Percentiles rank a stretch among this genome's conserved stretches.
These are phyloP conservation scores for Piromyces finnis DNA, from an alignment of 192 early-diverging fungal genomes.

Conservation along the genomic window DNA sequence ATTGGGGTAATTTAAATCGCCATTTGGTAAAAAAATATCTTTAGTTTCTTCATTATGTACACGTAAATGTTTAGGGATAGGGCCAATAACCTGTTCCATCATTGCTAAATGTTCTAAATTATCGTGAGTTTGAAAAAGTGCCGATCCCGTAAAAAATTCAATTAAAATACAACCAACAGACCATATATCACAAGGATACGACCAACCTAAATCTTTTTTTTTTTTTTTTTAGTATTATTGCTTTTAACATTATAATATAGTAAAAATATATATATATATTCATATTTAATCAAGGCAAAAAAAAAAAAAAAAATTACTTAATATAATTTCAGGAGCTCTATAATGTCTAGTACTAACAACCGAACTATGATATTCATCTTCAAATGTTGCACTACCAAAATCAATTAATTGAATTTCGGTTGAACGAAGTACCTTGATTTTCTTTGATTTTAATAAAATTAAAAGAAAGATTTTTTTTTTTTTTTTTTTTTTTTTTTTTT, in stretches of 20 bases:
- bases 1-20: slow-evolving; percentile 27
- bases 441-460: too few relatives aligned
- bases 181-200: slow-evolving; percentile 95
- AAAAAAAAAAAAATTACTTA: slow-evolving; percentile 28
- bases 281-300: too few relatives aligned
- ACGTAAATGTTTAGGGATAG: slow-evolving; percentile 27
- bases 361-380: slow-evolving; percentile 77
- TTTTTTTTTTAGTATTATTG: too few relatives aligned
- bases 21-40: slow-evolving; percentile 29
- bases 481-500: too few relatives aligned
- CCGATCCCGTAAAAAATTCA: slow-evolving; percentile 86
- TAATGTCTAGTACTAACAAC: slow-evolving; percentile 93
- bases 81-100: slow-evolving; percentile 83
- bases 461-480: too few relatives aligned
- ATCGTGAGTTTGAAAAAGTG: slow-evolving; percentile 94
- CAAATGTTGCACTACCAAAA: slow-evolving; percentile 88
- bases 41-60: slow-evolving; percentile 2
- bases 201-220: slow-evolving; percentile 53
- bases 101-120: slow-evolving; percentile 91
- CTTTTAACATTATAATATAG: too few relatives aligned
- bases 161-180: slow-evolving; percentile 91
- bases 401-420: slow-evolving; percentile 82
- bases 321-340: slow-evolving; percentile 89
- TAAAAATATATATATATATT: too few relatives aligned
- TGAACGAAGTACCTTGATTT: slow-evolving; percentile 37